phyloP scores from a whole-genome alignment of 78 protist genomes.

The Salpingoeca rosetta region DNA sequence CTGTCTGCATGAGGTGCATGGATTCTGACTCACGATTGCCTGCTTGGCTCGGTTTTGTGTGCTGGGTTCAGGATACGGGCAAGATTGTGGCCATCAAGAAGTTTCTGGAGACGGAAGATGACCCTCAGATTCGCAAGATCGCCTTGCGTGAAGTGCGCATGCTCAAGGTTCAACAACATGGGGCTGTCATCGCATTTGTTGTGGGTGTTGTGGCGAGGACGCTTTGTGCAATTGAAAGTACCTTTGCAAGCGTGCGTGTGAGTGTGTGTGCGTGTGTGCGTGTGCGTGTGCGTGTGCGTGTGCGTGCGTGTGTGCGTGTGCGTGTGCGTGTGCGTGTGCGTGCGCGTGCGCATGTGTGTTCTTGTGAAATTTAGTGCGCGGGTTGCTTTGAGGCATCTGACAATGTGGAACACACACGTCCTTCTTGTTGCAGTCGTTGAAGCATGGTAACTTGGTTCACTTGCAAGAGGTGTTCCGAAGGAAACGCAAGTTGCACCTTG shows the following conservation, averaged over 20 bases:
- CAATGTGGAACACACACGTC: too few relatives aligned
- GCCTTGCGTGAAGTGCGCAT: conserved; percentile 48
- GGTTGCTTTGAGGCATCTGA: neutral
- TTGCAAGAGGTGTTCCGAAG: conserved; percentile 37
- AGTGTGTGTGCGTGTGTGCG: too few relatives aligned
- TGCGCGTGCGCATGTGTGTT: too few relatives aligned
- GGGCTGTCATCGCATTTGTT: neutral
- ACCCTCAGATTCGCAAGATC: conserved; percentile 33
- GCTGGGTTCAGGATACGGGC: conserved; percentile 5
- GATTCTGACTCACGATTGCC: too few relatives aligned
- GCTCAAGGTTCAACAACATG: conserved; percentile 8
- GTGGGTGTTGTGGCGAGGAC: neutral
- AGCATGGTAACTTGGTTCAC: conserved; percentile 17
- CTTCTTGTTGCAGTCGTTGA: neutral
- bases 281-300: too few relatives aligned
- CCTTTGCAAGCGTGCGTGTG: too few relatives aligned
- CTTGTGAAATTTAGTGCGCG: neutral
- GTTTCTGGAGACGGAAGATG: conserved; percentile 44
- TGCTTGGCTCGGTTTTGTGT: too few relatives aligned
- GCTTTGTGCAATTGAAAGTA: neutral
- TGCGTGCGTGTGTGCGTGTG: too few relatives aligned
- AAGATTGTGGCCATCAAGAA: conserved; percentile 64
- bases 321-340: too few relatives aligned
- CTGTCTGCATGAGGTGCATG: too few relatives aligned
- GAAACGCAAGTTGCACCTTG: conserved; percentile 40